Evolutionary conservation across 305 asterid species (phyloP).

Genomic region (Rubia occidens): DNA sequence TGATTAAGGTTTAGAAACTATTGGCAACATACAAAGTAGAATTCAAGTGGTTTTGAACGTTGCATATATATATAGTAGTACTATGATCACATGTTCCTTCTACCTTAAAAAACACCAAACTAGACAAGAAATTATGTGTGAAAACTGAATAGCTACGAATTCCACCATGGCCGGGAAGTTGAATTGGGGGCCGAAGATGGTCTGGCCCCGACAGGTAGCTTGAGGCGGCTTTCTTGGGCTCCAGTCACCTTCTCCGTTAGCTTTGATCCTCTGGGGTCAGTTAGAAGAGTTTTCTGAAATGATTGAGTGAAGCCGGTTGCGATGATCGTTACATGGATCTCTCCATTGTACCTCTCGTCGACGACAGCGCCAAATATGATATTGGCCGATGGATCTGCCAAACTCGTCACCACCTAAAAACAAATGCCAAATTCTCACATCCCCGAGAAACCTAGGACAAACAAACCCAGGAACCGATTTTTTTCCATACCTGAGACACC

Average conservation of each 20-base stretch:
- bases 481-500: conserved; percentile 71
- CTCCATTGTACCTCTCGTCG: conserved; percentile 87
- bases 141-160: conserved; percentile 26
- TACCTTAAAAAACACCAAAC: conserved; percentile 5
- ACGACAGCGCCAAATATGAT: conserved; percentile 97
- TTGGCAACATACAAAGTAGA: not conserved
- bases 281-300: conserved; percentile 63
- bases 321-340: conserved; percentile 85
- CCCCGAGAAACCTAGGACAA: no score
- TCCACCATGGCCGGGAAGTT: conserved; percentile 25
- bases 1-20: not conserved
- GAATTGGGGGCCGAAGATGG: conserved; percentile 36
- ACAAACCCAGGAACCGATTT: no score
- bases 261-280: conserved; percentile 70
- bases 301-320: conserved; percentile 95
- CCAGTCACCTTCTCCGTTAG: conserved; percentile 29
- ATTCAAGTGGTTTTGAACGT: not conserved
- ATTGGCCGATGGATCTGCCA: conserved; percentile 94
- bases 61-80: not conserved
- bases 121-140: conserved; percentile 4
- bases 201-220: conserved; percentile 37
- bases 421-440: not conserved
- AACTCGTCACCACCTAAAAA: conserved; percentile 82
- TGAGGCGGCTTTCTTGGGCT: conserved; percentile 29
- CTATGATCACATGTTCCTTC: conserved; percentile 8